Conservation (phyloP, 495 filamentous ascomycete genomes). For the Xylaria intraflava region DNA sequence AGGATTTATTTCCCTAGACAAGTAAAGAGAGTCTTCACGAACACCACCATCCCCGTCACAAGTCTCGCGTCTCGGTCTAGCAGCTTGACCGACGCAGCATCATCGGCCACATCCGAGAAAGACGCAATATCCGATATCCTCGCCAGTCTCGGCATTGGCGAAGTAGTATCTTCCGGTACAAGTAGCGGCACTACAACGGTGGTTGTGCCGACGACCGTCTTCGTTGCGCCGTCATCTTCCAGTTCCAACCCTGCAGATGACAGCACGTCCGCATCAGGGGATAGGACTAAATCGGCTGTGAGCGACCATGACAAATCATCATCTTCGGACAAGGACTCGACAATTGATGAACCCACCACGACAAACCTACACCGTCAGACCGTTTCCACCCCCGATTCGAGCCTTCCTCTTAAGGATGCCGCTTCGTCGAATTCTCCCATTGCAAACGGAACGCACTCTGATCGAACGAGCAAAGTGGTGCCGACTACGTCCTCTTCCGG, state of each 20-base stretch:
- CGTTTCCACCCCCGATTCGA: slow-evolving; percentile 18
- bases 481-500: slow-evolving; percentile 19
- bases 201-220: slow-evolving; percentile 3
- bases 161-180: background rate
- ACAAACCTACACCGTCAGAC: slow-evolving; percentile 14
- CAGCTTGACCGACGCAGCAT: slow-evolving; percentile 9
- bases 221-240: slow-evolving; percentile 1
- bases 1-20: slow-evolving; percentile 55
- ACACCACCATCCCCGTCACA: slow-evolving; percentile 36
- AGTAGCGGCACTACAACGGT: slow-evolving; percentile 5
- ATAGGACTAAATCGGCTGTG: slow-evolving; percentile 4
- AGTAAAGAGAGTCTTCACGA: slow-evolving; percentile 50
- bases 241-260: background rate
- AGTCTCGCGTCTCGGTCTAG: slow-evolving; percentile 21
- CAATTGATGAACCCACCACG: background rate
- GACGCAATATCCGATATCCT: slow-evolving; percentile 26
- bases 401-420: background rate
- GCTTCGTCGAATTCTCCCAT: background rate
- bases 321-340: background rate
- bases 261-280: background rate
- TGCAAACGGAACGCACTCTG: slow-evolving; percentile 4
- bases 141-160: slow-evolving; percentile 10
- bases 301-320: slow-evolving; percentile 4
- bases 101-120: slow-evolving; percentile 26
- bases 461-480: slow-evolving; percentile 11